These are phyloP conservation scores for Nothophytophthora sp. DNA, from an alignment of 352 stramenopile genomes.

Conservation along the genomic window DNA sequence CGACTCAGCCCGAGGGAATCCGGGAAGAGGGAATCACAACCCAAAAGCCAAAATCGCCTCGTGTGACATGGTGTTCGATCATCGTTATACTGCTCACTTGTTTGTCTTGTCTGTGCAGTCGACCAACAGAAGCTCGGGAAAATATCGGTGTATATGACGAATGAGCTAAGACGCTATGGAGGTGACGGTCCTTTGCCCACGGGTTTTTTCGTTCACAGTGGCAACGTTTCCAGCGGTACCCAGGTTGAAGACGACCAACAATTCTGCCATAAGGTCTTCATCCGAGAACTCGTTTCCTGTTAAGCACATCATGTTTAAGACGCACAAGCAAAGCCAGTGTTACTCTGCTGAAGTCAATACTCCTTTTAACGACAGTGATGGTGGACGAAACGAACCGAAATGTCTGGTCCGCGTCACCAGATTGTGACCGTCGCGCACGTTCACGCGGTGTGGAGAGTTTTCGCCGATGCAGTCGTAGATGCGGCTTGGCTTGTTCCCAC, in stretches of 20 bases:
- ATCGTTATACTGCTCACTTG: no score
- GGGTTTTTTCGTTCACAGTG: neutral
- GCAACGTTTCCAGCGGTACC: neutral
- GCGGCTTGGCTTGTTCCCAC: slow-evolving; percentile 1
- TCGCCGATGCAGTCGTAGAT: slow-evolving; percentile 10
- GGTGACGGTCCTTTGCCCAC: neutral
- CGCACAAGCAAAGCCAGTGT: no score
- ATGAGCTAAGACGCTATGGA: slow-evolving; percentile 3
- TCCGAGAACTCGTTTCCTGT: neutral
- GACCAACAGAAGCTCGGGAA: slow-evolving; percentile 7
- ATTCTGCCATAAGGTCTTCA: slow-evolving; percentile 8
- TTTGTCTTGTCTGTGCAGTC: slow-evolving; percentile 19
- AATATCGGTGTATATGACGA: slow-evolving; percentile 1
- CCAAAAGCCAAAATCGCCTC: no score
- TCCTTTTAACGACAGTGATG: no score
- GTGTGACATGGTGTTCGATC: no score
- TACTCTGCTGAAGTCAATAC: no score
- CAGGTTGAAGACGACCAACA: slow-evolving; percentile 6
- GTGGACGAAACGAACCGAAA: no score
- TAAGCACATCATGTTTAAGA: neutral
- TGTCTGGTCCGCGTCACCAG: slow-evolving; percentile 8
- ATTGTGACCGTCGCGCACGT: slow-evolving; percentile 4
- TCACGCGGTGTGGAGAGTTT: neutral
- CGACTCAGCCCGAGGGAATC: no score
- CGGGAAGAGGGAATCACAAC: no score